A percentile compares a stretch with the other conserved stretches of the same genome.
These are phyloP conservation scores for Mycocentrospora acerina DNA, from an alignment of 2,329 filamentous ascomycete genomes.

Conservation along the genomic window DNA sequence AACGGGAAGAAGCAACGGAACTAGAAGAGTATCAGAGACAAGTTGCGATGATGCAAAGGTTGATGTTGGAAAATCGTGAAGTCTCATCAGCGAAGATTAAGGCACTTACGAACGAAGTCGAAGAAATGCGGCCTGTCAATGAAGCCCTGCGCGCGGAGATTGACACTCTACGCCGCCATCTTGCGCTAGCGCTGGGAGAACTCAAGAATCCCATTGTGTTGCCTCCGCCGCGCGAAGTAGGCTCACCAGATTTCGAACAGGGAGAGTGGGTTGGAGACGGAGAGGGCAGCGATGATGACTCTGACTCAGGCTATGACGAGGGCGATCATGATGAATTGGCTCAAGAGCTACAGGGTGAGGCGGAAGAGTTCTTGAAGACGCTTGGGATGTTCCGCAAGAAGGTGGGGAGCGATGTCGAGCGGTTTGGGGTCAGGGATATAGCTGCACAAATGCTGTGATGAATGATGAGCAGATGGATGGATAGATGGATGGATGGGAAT, in stretches of 20 bases:
- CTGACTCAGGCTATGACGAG: slow-evolving; percentile 60
- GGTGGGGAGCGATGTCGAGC: slow-evolving; percentile 75
- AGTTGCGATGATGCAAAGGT: slow-evolving; percentile 84
- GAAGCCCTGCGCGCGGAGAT: slow-evolving; percentile 70
- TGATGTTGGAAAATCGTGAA: slow-evolving; percentile 92
- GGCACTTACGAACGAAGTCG: slow-evolving; percentile 62
- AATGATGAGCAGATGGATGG: not conserved
- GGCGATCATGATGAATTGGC: slow-evolving; percentile 58
- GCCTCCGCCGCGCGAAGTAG: slow-evolving; percentile 37
- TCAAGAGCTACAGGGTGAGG: slow-evolving; percentile 74
- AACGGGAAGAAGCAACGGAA: slow-evolving; percentile 80
- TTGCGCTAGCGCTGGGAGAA: slow-evolving; percentile 81
- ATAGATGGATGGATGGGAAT: not conserved
- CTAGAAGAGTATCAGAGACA: slow-evolving; percentile 94
- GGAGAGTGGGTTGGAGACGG: slow-evolving; percentile 30
- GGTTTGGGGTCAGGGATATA: slow-evolving; percentile 52
- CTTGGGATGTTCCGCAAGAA: slow-evolving; percentile 79
- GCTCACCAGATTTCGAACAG: slow-evolving; percentile 35
- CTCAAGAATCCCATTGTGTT: slow-evolving; percentile 87
- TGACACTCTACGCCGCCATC: slow-evolving; percentile 81
- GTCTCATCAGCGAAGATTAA: slow-evolving; percentile 94
- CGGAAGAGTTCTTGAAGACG: slow-evolving; percentile 81
- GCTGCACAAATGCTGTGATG: slow-evolving; percentile 14
- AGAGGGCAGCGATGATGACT: slow-evolving; percentile 40
- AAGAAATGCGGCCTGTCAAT: slow-evolving; percentile 50